phyloP scores from a whole-genome alignment of 1,284 basidiomycete genomes.

The Malassezia yamatoensis region DNA sequence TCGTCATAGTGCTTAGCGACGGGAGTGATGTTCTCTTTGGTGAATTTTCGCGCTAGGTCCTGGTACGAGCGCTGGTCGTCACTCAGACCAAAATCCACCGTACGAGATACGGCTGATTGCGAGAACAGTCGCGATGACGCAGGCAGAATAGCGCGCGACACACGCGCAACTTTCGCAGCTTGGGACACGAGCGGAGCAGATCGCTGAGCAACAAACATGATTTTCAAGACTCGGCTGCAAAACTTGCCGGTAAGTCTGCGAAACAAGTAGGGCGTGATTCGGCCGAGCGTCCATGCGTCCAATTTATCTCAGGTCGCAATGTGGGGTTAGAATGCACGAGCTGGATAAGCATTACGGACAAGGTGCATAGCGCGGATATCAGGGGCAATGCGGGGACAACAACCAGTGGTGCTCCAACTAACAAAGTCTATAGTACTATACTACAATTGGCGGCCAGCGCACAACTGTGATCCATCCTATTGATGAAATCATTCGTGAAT shows the following conservation, averaged over 20 bases:
- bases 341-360: too few species aligned
- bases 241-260: too few species aligned
- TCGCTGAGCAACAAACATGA: background rate
- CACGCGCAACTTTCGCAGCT: background rate
- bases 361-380: too few species aligned
- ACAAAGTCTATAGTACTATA: background rate
- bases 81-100: slow-evolving; percentile 37
- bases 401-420: background rate
- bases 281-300: too few species aligned
- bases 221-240: background rate
- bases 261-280: too few species aligned
- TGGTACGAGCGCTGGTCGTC: slow-evolving; percentile 49
- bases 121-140: slow-evolving; percentile 14
- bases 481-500: slow-evolving; percentile 13
- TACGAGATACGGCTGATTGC: slow-evolving; percentile 4
- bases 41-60: slow-evolving; percentile 52
- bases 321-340: too few species aligned
- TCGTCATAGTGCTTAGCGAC: slow-evolving; percentile 49
- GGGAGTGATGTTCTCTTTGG: slow-evolving; percentile 52
- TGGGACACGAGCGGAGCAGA: background rate
- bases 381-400: too few species aligned
- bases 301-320: too few species aligned
- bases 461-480: background rate
- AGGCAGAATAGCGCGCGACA: background rate
- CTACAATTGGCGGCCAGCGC: background rate